phyloP scores from a whole-genome alignment of 208 protist species.

The Leishmania tarentolae region DNA sequence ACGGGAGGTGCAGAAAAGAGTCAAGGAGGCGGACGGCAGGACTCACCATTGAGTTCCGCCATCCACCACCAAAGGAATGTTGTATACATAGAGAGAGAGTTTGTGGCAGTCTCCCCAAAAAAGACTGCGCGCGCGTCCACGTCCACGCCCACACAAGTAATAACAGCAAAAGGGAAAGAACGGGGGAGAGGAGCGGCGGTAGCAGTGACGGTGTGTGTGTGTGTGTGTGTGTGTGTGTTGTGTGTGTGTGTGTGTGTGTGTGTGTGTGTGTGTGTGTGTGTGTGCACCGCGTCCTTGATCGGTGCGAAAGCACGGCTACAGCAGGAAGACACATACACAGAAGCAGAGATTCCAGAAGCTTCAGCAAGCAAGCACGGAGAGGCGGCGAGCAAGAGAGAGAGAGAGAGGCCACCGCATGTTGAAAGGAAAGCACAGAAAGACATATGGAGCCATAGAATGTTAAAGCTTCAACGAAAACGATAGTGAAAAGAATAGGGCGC shows the following conservation, averaged over 20 bases:
- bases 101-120: not conserved
- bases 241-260: not conserved
- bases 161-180: not conserved
- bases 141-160: not conserved
- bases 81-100: not conserved
- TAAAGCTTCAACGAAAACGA: not conserved
- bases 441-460: not conserved
- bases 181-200: not conserved
- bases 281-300: not conserved
- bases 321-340: not conserved
- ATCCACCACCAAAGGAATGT: not conserved
- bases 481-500: not conserved
- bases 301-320: not conserved
- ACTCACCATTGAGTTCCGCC: not conserved
- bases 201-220: too few relatives aligned
- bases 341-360: not conserved
- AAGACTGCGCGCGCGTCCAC: not conserved
- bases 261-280: not conserved
- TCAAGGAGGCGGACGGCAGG: not conserved
- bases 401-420: not conserved
- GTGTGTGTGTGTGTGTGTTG: not conserved
- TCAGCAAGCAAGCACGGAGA: not conserved
- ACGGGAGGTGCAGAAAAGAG: too few relatives aligned
- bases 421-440: not conserved
- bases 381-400: not conserved